A percentile compares a stretch with the other conserved stretches of the same genome.
phyloP scores from a whole-genome alignment of 1,284 basidiomycete genomes.

The Malassezia sympodialis region DNA sequence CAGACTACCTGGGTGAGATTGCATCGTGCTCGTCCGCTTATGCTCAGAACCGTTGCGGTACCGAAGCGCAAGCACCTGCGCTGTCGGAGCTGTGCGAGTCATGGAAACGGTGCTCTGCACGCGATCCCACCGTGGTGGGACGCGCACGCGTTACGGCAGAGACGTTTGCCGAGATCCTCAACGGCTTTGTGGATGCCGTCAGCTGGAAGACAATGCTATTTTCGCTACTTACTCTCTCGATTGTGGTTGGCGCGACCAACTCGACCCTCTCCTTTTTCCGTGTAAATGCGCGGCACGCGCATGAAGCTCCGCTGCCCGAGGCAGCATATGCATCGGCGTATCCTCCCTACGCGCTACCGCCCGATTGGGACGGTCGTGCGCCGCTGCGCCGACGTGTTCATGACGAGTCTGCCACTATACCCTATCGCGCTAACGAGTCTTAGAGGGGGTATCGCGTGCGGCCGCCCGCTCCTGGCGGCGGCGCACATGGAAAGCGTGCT shows the following conservation, averaged over 20 bases:
- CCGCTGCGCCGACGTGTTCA: not conserved
- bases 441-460: not conserved
- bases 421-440: not conserved
- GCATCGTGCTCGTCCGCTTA: conserved; percentile 28
- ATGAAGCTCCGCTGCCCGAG: not conserved
- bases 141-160: conserved; percentile 82
- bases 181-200: conserved; percentile 90
- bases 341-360: conserved; percentile 1
- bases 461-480: not conserved
- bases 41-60: conserved; percentile 34
- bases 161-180: conserved; percentile 87
- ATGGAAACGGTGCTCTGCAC: conserved; percentile 94
- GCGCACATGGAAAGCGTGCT: not conserved
- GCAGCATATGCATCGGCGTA: not conserved
- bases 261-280: conserved; percentile 43
- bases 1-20: conserved; percentile 38
- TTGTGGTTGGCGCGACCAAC: conserved; percentile 40
- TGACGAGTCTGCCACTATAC: conserved; percentile 2
- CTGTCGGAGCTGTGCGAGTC: conserved; percentile 32
- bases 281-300: conserved; percentile 11
- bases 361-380: conserved; percentile 4
- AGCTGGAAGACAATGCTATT: conserved; percentile 78
- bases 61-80: conserved; percentile 35
- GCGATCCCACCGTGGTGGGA: conserved; percentile 78
- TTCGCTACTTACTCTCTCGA: conserved; percentile 34